Base-by-base conservation (phyloP, 2,329 filamentous ascomycete species). In the Stemphylium beticola region DNA sequence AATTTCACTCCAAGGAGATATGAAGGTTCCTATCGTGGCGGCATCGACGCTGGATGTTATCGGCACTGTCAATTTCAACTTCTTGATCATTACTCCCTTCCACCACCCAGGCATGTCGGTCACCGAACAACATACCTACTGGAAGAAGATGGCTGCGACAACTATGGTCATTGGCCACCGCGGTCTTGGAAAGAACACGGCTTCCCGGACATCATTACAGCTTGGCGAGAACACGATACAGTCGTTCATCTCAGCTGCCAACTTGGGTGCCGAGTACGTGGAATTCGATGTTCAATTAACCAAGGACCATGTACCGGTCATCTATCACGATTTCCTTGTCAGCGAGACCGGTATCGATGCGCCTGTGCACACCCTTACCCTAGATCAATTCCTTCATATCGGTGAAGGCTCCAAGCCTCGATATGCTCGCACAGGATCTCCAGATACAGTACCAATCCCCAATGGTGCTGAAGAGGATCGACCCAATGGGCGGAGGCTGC, bases 261-360 rank as follows among this genome's bases (percentile, higher is more conserved):
- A 97, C 64, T 77, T 99, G 46, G 95, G 95, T 8, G 95, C 86
- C 11, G 84, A 83, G 9, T 88, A 88, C 65, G 85, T 89, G 32
- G 86, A 89, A 65, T 85, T 90, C 68, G 95, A 99, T 72, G 95
- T 99, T 0, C 95, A 99, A 73, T 81, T 99, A 34, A 99, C 95
- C n/a, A 99, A 99, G 71, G 95, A 99, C 72, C 92, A 96, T 67
- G 92, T 99, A 1, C 95, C 95, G 0, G 93, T 99, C 61, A 96
- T 99, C 68, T 99, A 99, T 72, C 95, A 99, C 72, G 95, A 99
- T 75, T 99, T 99, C 70, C 82, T 98, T 12, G 95, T 99, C 73
- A 96, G 92, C 71, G 95, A 99, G 77, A 98, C 95, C 0, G 95
- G 96, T 9, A 95, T 97, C 49, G 95, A 99, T 71, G 95, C 95